These are phyloP conservation scores for Coemansia sp. DNA, from an alignment of 192 early-diverging fungal species.

Conservation along the genomic window DNA sequence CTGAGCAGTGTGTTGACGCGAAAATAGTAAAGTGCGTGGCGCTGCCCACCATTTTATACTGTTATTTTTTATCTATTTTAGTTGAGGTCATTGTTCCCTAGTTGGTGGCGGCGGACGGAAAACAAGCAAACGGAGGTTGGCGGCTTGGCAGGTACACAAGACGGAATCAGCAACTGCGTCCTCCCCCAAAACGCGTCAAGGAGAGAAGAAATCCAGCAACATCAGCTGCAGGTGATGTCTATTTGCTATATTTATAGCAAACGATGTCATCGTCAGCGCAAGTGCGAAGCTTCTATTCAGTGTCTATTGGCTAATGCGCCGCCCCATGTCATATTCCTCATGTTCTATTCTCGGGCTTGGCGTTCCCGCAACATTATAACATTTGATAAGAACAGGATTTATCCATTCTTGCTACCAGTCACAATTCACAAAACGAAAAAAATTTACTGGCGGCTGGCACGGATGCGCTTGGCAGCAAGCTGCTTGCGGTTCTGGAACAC, in stretches of 20 bases:
- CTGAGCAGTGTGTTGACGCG: neutral
- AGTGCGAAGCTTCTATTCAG: neutral
- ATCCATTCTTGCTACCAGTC: slow-evolving; percentile 5
- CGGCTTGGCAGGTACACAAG: neutral
- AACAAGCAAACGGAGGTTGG: slow-evolving; percentile 5
- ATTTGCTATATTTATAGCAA: neutral
- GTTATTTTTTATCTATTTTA: neutral
- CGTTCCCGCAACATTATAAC: neutral
- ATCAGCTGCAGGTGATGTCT: neutral
- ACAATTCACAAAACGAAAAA: neutral
- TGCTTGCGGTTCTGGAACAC: slow-evolving; percentile 54
- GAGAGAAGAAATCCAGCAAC: neutral
- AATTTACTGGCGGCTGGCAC: slow-evolving; percentile 45
- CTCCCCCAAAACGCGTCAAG: neutral
- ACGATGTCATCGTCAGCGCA: neutral
- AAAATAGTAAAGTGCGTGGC: neutral
- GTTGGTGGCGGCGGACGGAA: neutral
- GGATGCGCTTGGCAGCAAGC: slow-evolving; percentile 52
- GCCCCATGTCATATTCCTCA: neutral
- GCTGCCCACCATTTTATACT: neutral
- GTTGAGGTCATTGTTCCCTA: neutral
- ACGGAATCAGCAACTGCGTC: neutral
- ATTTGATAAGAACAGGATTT: neutral
- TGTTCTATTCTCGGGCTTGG: slow-evolving; percentile 2
- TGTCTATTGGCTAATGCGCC: slow-evolving; percentile 3